Base-by-base conservation (phyloP, 805 yeast species). In the Kuraishia ogatae region DNA sequence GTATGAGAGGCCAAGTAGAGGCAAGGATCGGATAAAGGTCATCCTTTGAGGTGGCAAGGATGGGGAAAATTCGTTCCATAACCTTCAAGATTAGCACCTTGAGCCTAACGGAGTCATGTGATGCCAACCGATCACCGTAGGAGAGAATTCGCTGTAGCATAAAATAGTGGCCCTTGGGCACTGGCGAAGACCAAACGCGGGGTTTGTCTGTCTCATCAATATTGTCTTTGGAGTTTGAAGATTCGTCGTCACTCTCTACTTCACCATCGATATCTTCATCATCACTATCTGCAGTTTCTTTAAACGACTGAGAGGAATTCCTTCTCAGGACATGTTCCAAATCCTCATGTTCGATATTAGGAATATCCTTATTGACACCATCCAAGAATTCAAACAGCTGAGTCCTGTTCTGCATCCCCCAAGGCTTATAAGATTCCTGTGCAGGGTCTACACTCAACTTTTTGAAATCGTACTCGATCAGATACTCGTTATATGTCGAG, bases 61-160 rank as follows among this genome's bases (percentile, higher is more conserved):
- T 63, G 0, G 87, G 86, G 2, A 82, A 56, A 0, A 76, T 67
- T 19, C 70, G 66, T 5, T 66, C 61, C 20, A 79, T 64, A 1
- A 88, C 75, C 35, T 68, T 72, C 54, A 92, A 65, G 5, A 90
- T 76, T 57, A 82, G 84, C 2, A 78, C 64, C 49, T 81, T 77
- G 29, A 93, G 66, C 2, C 75, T 68, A 1, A 76, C 66, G 0
- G 96, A 85, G 1, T 81, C 79, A 61, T 88, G 94, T 1, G 89
- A 82, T 43, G 89, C 69, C 39, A 81, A 53, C 56, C 89, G 72
- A 54, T 88, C 87, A 6, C 93, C 85, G 64, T 90, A 89, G 5
- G 74, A 78, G 54, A 83, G 73, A 2, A 93, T 82, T 54, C 81
- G 80, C 50, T 83, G 80, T 1, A 88, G 69, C 1, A 84, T 70